Conservation (phyloP, 805 yeast species). For the Cyberlindnera samutprakarnensis region DNA sequence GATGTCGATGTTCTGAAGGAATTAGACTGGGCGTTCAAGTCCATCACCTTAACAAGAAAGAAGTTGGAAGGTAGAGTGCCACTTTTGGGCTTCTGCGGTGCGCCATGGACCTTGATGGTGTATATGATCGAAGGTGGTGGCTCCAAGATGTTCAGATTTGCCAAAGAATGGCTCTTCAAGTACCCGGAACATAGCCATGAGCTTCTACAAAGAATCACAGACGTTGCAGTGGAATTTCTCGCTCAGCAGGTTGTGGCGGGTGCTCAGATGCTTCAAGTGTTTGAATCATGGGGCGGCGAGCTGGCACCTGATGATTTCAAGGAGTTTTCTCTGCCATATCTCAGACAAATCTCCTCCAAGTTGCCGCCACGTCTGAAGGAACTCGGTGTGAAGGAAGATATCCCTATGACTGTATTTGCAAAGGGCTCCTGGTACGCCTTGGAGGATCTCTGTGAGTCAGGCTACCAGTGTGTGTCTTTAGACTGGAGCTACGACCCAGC, state of each 20-base stretch:
- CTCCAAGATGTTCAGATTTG: constrained; percentile 82
- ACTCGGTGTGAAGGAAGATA: constrained; percentile 58
- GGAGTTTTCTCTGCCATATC: constrained; percentile 84
- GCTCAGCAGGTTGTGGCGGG: constrained; percentile 96
- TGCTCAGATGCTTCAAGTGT: constrained; percentile 95
- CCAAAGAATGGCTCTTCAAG: constrained; percentile 86
- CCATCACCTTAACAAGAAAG: constrained; percentile 85
- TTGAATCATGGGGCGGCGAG: constrained; percentile 98
- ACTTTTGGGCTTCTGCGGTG: constrained; percentile 90
- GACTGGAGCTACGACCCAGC: constrained; percentile 88
- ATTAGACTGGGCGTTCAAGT: constrained; percentile 89
- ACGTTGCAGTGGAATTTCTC: constrained; percentile 84
- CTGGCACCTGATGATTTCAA: constrained; percentile 83
- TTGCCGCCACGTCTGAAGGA: constrained; percentile 66
- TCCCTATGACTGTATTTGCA: constrained; percentile 88
- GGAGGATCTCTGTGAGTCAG: constrained; percentile 72
- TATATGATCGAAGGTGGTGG: constrained; percentile 99
- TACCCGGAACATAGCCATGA: constrained; percentile 65
- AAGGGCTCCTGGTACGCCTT: constrained; percentile 98
- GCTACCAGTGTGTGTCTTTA: constrained; percentile 82
- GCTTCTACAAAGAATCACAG: constrained; percentile 71
- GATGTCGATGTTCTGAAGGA: constrained; percentile 68
- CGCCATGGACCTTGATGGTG: constrained; percentile 95
- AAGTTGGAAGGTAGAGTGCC: constrained; percentile 90
- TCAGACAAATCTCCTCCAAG: constrained; percentile 62